A percentile compares a stretch with the other conserved stretches of the same genome.
phyloP scores from a whole-genome alignment of 2,329 filamentous ascomycete genomes.

The Epichloe sibirici region DNA sequence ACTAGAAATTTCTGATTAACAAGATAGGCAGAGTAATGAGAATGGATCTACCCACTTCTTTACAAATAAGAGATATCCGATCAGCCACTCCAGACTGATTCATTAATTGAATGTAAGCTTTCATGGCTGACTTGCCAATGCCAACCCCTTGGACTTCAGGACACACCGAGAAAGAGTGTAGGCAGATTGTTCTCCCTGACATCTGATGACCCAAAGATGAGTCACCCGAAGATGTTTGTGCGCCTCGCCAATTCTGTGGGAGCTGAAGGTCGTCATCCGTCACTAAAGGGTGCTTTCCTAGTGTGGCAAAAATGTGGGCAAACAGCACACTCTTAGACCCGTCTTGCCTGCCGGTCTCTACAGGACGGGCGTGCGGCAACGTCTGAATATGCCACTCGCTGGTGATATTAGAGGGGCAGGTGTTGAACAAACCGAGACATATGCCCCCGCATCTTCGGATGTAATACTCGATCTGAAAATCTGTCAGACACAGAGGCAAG shows the following conservation, averaged over 20 bases:
- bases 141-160: constrained; percentile 64
- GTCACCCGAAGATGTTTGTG: constrained; percentile 29
- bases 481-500: not conserved
- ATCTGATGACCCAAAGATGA: constrained; percentile 51
- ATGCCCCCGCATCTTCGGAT: constrained; percentile 39
- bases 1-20: constrained; percentile 23
- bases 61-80: constrained; percentile 63
- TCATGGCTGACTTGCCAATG: constrained; percentile 58
- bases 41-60: constrained; percentile 26
- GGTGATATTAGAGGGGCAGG: constrained; percentile 34
- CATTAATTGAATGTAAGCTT: constrained; percentile 44
- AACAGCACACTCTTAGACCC: constrained; percentile 45
- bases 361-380: constrained; percentile 33
- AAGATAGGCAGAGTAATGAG: not conserved
- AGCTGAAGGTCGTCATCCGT: constrained; percentile 52
- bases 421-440: constrained; percentile 69
- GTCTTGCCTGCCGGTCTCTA: constrained; percentile 36
- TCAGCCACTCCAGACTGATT: constrained; percentile 57
- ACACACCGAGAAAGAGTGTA: constrained; percentile 73
- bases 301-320: constrained; percentile 67
- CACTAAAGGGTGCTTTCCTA: constrained; percentile 48
- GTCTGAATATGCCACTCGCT: constrained; percentile 41
- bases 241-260: constrained; percentile 53
- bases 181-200: constrained; percentile 58
- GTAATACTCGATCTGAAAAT: constrained; percentile 15